phyloP scores from a whole-genome alignment of 345 rosid genomes.

The Citropsis articulata region DNA sequence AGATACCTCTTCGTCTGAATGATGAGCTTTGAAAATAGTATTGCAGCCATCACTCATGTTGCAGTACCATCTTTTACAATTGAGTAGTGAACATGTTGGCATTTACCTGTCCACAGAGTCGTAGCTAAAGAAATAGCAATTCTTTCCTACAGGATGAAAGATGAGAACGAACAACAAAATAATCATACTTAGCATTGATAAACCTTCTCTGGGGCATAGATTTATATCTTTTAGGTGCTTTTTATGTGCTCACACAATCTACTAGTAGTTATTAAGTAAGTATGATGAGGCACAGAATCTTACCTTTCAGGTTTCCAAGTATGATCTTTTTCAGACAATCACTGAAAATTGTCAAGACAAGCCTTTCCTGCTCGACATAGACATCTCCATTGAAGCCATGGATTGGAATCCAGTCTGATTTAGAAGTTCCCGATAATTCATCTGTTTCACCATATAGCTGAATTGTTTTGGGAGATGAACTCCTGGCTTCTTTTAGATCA shows the following conservation, averaged over 20 bases:
- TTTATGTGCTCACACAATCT: background rate
- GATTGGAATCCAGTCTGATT: slow-evolving; percentile 13
- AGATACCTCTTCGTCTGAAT: background rate
- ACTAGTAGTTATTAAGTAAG: background rate
- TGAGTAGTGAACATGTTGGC: background rate
- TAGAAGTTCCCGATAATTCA: slow-evolving; percentile 15
- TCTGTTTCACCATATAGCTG: slow-evolving; percentile 30
- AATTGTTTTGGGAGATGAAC: slow-evolving; percentile 22
- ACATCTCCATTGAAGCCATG: slow-evolving; percentile 15
- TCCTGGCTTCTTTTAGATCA: slow-evolving; percentile 18
- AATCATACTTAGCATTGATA: background rate
- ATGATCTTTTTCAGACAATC: slow-evolving; percentile 32
- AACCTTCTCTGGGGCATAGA: background rate
- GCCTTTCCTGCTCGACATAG: slow-evolving; percentile 37
- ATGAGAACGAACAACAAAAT: background rate
- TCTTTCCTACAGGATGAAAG: background rate
- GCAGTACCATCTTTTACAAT: background rate
- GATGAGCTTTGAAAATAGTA: background rate
- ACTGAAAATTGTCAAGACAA: slow-evolving; percentile 36
- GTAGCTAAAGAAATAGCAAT: slow-evolving; percentile 1
- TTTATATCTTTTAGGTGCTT: background rate
- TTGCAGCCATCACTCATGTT: background rate
- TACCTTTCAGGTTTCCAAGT: slow-evolving; percentile 31
- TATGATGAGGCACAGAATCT: background rate
- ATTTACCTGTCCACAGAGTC: slow-evolving; percentile 3